These are phyloP conservation scores for Gossypium aridum DNA, from an alignment of 441 rosid species.

Conservation along the genomic window DNA sequence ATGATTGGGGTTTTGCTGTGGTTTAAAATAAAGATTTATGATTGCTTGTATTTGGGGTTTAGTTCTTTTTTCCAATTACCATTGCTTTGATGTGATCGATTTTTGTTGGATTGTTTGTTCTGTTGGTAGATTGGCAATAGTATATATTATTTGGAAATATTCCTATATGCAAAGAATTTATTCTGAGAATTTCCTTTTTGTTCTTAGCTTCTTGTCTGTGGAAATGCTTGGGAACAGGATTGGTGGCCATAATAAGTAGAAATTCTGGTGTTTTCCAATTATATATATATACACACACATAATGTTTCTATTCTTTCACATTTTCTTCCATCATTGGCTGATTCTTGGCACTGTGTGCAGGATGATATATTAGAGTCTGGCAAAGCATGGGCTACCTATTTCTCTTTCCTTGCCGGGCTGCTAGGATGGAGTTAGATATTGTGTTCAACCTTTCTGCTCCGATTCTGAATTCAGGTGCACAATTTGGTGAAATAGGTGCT, in stretches of 20 bases:
- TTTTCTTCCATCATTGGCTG: not conserved
- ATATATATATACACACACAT: not conserved
- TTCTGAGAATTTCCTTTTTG: not conserved
- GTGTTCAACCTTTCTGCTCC: conserved; percentile 3
- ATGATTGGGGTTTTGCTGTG: conserved; percentile 3
- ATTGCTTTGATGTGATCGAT: conserved; percentile 3
- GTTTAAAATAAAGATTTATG: not conserved
- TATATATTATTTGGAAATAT: not conserved
- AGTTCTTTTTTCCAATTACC: not conserved
- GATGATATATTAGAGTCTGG: conserved; percentile 14
- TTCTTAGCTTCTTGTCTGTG: not conserved
- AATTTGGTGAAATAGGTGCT: conserved; percentile 19
- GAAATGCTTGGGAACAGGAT: not conserved
- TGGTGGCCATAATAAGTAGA: not conserved
- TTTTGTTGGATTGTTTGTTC: not conserved
- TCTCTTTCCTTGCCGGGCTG: conserved; percentile 12
- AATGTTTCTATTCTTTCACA: not conserved
- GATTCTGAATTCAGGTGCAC: conserved; percentile 12
- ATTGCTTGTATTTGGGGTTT: conserved; percentile 7
- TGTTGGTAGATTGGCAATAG: not conserved
- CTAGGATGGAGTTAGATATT: conserved; percentile 6
- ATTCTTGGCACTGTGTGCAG: conserved; percentile 18
- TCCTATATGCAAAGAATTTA: not conserved
- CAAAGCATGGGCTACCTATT: conserved; percentile 8
- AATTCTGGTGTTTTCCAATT: not conserved